A percentile compares a stretch with the other conserved stretches of the same genome.
Conservation (phyloP, 805 yeast genomes). For the Saturnispora besseyi region DNA sequence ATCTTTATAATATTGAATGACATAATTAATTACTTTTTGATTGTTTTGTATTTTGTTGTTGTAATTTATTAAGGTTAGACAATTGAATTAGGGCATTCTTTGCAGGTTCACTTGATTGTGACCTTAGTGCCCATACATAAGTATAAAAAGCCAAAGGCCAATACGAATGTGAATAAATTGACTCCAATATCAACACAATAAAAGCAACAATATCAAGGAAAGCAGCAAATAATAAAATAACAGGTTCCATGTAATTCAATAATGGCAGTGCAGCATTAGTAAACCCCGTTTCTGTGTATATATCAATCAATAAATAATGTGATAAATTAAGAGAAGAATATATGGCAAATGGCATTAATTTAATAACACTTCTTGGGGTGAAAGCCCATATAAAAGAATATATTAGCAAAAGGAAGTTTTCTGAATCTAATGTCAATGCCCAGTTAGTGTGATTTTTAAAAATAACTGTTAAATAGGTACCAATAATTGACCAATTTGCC, state of each 20-base stretch:
- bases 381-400: slow-evolving; percentile 32
- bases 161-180: slow-evolving; percentile 16
- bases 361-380: slow-evolving; percentile 27
- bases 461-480: slow-evolving; percentile 25
- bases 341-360: slow-evolving; percentile 33
- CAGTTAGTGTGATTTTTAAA: slow-evolving; percentile 13
- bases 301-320: slow-evolving; percentile 27
- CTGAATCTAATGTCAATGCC: slow-evolving; percentile 28
- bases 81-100: neutral
- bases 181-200: slow-evolving; percentile 23
- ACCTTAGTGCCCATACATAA: slow-evolving; percentile 31
- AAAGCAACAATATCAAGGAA: slow-evolving; percentile 31
- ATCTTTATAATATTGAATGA: neutral
- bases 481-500: slow-evolving; percentile 19
- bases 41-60: neutral
- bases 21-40: neutral
- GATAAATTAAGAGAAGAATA: slow-evolving; percentile 34
- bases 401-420: slow-evolving; percentile 32
- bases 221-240: slow-evolving; percentile 31
- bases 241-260: slow-evolving; percentile 30
- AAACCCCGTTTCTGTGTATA: slow-evolving; percentile 26
- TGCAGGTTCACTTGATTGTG: neutral
- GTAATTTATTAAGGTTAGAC: neutral
- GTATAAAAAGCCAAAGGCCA: slow-evolving; percentile 29
- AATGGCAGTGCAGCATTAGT: slow-evolving; percentile 30